Conservation (phyloP, 2,329 filamentous ascomycete species). For the Cryphonectria naterciae region DNA sequence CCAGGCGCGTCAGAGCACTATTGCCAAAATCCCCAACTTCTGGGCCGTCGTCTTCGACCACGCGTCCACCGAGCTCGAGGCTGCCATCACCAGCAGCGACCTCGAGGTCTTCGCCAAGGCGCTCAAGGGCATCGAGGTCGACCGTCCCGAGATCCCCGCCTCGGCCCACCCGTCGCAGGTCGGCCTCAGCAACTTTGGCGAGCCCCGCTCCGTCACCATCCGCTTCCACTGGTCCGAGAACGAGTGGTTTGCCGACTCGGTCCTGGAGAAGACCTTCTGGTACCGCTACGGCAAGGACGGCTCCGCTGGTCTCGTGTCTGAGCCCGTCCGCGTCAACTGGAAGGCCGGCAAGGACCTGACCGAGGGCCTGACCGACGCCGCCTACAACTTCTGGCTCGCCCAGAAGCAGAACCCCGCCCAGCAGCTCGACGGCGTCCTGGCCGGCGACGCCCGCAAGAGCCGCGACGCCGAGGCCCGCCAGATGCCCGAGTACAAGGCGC, state of each 20-base stretch:
- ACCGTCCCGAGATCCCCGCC: constrained; percentile 44
- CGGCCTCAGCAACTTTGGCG: constrained; percentile 48
- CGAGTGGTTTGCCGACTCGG: constrained; percentile 62
- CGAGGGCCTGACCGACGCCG: constrained; percentile 63
- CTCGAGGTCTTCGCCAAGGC: constrained; percentile 59
- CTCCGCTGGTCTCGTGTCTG: constrained; percentile 56
- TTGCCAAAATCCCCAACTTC: constrained; percentile 65
- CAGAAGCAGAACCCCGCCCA: constrained; percentile 48
- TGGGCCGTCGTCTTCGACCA: constrained; percentile 72
- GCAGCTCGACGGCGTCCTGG: constrained; percentile 26
- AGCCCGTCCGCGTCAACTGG: constrained; percentile 69
- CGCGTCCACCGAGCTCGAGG: constrained; percentile 60
- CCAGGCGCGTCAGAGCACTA: constrained; percentile 61
- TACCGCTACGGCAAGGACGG: constrained; percentile 60
- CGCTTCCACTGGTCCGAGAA: constrained; percentile 61
- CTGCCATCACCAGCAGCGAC: constrained; percentile 64
- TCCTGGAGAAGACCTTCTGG: constrained; percentile 70
- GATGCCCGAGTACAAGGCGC: constrained; percentile 57
- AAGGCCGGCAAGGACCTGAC: constrained; percentile 68
- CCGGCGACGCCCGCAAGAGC: constrained; percentile 29
- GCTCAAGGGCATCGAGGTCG: constrained; percentile 60
- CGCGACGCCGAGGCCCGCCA: constrained; percentile 30
- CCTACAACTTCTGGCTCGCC: constrained; percentile 60
- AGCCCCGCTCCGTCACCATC: constrained; percentile 66
- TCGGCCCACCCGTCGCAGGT: constrained; percentile 37